Conservation (phyloP, 163 green algal genomes). For the Scenedesmus sp. region DNA sequence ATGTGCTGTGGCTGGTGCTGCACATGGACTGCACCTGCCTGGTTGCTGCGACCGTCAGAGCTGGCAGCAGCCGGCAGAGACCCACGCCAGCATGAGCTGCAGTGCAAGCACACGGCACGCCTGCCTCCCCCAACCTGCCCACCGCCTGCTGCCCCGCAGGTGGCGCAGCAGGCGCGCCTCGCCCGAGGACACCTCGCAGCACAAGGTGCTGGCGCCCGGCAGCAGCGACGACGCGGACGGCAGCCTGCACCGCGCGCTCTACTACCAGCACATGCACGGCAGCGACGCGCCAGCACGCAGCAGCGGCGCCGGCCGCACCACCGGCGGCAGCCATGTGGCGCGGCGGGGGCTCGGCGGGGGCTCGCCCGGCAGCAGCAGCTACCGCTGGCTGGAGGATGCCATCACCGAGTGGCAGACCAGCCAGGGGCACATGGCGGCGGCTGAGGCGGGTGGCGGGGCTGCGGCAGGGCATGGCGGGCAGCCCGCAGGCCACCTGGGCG, state of each 20-base stretch:
- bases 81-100: background rate
- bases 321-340: background rate
- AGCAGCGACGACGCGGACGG: background rate
- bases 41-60: background rate
- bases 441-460: conserved; percentile 1
- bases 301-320: conserved; percentile 1
- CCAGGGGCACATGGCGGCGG: conserved; percentile 61
- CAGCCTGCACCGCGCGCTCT: conserved; percentile 12
- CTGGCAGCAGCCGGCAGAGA: background rate
- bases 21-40: background rate
- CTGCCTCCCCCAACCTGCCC: background rate
- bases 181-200: background rate
- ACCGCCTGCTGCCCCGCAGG: background rate
- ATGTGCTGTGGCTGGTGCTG: background rate
- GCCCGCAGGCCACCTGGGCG: conserved; percentile 54
- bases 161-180: conserved; percentile 28
- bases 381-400: conserved; percentile 62
- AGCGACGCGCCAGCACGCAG: background rate
- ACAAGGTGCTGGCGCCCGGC: conserved; percentile 2
- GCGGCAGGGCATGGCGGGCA: background rate
- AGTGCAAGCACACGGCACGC: too few species aligned
- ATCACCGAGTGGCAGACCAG: conserved; percentile 72
- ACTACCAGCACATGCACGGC: conserved; percentile 12
- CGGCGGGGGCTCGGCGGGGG: background rate
- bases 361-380: background rate